Percentiles rank a stretch among this genome's conserved stretches.
Evolutionary conservation across 2,329 filamentous ascomycete species (phyloP).

Genomic region (Juglanconis sp.): DNA sequence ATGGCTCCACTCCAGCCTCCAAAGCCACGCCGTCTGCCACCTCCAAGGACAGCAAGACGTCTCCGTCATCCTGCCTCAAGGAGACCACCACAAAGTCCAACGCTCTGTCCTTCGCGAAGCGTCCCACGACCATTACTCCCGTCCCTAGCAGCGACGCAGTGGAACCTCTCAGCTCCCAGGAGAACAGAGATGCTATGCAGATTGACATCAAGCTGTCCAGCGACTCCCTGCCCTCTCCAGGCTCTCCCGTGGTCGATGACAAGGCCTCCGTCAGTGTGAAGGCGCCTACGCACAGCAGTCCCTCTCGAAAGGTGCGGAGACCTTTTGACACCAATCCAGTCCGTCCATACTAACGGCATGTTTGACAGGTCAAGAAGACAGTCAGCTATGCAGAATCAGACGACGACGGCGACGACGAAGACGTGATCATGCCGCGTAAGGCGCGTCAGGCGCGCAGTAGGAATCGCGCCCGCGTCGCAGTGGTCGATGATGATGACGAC

Average conservation of each 20-base stretch:
- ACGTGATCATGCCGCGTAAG: constrained; percentile 55
- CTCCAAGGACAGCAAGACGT: constrained; percentile 21
- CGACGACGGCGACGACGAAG: constrained; percentile 75
- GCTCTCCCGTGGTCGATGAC: constrained; percentile 28
- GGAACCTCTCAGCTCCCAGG: constrained; percentile 65
- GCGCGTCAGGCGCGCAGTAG: constrained; percentile 37
- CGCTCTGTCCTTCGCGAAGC: constrained; percentile 35
- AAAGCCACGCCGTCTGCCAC: constrained; percentile 24
- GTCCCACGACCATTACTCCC: constrained; percentile 59
- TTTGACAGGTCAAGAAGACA: constrained; percentile 45
- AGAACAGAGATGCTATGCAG: constrained; percentile 51
- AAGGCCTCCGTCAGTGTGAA: constrained; percentile 36
- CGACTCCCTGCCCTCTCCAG: constrained; percentile 43
- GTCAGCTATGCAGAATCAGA: constrained; percentile 86
- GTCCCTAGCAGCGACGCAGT: constrained; percentile 76
- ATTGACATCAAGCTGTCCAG: constrained; percentile 46
- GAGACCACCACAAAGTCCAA: constrained; percentile 45
- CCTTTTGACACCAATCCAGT: neutral
- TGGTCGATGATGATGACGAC: constrained; percentile 66
- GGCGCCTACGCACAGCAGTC: constrained; percentile 59
- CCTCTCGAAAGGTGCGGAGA: constrained; percentile 68
- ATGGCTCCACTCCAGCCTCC: constrained; percentile 23
- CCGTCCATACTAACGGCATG: neutral
- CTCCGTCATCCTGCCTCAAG: constrained; percentile 38
- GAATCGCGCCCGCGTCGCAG: constrained; percentile 52